These are phyloP conservation scores for Alloteropsis semialata DNA, from an alignment of 176 grass and related monocot genomes.

Conservation along the genomic window DNA sequence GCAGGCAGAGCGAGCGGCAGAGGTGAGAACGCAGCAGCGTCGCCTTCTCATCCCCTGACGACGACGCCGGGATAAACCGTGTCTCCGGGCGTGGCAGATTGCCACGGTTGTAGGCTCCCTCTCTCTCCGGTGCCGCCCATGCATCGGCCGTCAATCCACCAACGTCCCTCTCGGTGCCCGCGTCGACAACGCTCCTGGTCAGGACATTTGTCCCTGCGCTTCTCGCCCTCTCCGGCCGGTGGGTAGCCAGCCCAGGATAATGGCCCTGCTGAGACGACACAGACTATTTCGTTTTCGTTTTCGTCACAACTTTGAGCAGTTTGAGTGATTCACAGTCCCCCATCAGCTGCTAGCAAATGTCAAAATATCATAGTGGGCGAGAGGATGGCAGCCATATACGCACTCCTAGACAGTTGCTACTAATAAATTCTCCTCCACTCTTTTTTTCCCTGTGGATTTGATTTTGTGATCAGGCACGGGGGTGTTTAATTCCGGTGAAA, in stretches of 20 bases:
- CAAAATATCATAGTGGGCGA: background rate
- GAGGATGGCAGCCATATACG: background rate
- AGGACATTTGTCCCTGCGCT: background rate
- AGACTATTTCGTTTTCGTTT: too few relatives aligned
- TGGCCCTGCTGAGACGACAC: too few relatives aligned
- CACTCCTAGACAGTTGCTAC: too few relatives aligned
- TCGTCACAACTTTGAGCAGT: too few relatives aligned
- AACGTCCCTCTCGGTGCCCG: background rate
- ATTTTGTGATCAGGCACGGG: background rate
- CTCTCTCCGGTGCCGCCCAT: background rate
- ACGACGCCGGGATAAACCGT: background rate
- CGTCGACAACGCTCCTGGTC: background rate
- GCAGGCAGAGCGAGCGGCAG: background rate
- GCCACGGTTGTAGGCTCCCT: background rate
- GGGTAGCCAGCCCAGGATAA: too few relatives aligned
- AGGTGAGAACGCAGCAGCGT: background rate
- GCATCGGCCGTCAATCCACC: background rate
- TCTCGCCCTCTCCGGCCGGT: too few relatives aligned
- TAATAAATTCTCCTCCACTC: background rate
- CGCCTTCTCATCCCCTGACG: background rate
- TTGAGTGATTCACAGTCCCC: too few relatives aligned
- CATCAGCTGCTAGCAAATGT: background rate
- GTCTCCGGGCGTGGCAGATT: slow-evolving; percentile 6
- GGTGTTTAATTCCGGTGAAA: too few relatives aligned
- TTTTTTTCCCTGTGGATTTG: background rate